phyloP scores from a whole-genome alignment of 768 basidiomycete species.

The Suillus plorans region DNA sequence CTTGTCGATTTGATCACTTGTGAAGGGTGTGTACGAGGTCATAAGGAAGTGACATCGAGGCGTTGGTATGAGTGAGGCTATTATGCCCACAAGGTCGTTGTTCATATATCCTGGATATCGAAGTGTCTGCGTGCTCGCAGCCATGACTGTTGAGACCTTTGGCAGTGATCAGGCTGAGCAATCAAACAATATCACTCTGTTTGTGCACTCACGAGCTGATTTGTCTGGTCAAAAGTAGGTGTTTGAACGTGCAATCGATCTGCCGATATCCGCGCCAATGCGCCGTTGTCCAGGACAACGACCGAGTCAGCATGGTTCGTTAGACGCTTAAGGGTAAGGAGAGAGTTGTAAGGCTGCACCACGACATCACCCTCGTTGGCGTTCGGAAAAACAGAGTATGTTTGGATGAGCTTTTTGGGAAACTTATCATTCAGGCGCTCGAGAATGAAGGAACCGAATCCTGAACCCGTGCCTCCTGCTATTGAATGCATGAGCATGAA shows the following conservation, averaged over 20 bases:
- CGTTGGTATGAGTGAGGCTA: slow-evolving; percentile 95
- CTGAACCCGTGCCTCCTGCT: slow-evolving; percentile 97
- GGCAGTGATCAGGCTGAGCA: not conserved
- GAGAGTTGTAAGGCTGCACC: slow-evolving; percentile 96
- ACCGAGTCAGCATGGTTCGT: slow-evolving; percentile 97
- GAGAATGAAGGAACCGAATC: slow-evolving; percentile 95
- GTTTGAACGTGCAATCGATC: slow-evolving; percentile 89
- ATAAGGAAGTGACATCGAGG: slow-evolving; percentile 97
- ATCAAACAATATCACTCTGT: not conserved
- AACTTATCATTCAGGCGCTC: slow-evolving; percentile 97
- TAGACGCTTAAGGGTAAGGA: slow-evolving; percentile 89
- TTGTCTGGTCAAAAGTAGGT: slow-evolving; percentile 87
- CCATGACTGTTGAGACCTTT: slow-evolving; percentile 96
- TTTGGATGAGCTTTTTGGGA: slow-evolving; percentile 98
- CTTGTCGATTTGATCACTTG: slow-evolving; percentile 95
- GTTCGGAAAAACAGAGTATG: slow-evolving; percentile 98
- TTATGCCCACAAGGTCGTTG: slow-evolving; percentile 96
- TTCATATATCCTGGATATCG: slow-evolving; percentile 99
- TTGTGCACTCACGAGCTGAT: slow-evolving; percentile 69
- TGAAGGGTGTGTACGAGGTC: slow-evolving; percentile 99
- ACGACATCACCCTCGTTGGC: slow-evolving; percentile 93
- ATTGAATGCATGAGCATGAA: slow-evolving; percentile 99
- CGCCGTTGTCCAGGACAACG: slow-evolving; percentile 96
- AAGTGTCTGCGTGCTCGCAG: slow-evolving; percentile 94
- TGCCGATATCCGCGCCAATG: slow-evolving; percentile 87